Percentiles rank a stretch among this genome's conserved stretches.
Conservation (phyloP, 2,329 filamentous ascomycete genomes). For the Venturia carpophila region DNA sequence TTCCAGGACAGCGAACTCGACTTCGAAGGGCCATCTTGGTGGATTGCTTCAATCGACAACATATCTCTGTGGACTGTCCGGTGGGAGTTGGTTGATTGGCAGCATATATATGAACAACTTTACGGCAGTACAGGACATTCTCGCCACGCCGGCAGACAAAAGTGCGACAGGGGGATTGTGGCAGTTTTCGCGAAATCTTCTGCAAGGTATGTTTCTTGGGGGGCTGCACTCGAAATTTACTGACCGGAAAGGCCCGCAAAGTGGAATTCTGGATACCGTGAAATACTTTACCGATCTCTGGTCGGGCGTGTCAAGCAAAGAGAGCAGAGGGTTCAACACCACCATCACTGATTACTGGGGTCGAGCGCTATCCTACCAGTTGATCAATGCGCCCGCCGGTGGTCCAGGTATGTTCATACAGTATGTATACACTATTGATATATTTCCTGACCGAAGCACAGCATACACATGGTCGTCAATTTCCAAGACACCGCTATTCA, state of each 20-base stretch:
- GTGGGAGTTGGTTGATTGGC: conserved; percentile 79
- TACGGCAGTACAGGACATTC: conserved; percentile 54
- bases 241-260: conserved; percentile 37
- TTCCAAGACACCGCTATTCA: conserved; percentile 54
- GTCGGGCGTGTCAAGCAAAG: conserved; percentile 53
- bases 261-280: conserved; percentile 44
- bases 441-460: not conserved
- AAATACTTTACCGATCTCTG: conserved; percentile 57
- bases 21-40: conserved; percentile 59
- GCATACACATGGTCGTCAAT: conserved; percentile 79
- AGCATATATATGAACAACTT: conserved; percentile 74
- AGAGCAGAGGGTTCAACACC: conserved; percentile 55
- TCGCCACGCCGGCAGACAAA: conserved; percentile 36
- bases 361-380: conserved; percentile 75
- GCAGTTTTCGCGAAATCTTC: conserved; percentile 56
- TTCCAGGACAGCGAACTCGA: conserved; percentile 56
- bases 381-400: conserved; percentile 68
- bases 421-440: not conserved
- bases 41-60: conserved; percentile 74
- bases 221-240: not conserved
- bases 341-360: conserved; percentile 86
- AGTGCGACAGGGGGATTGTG: conserved; percentile 42
- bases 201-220: conserved; percentile 38
- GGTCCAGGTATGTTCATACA: conserved; percentile 42
- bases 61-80: conserved; percentile 73